phyloP scores from a whole-genome alignment of 768 basidiomycete species.

The Psilocybe tampanensis region DNA sequence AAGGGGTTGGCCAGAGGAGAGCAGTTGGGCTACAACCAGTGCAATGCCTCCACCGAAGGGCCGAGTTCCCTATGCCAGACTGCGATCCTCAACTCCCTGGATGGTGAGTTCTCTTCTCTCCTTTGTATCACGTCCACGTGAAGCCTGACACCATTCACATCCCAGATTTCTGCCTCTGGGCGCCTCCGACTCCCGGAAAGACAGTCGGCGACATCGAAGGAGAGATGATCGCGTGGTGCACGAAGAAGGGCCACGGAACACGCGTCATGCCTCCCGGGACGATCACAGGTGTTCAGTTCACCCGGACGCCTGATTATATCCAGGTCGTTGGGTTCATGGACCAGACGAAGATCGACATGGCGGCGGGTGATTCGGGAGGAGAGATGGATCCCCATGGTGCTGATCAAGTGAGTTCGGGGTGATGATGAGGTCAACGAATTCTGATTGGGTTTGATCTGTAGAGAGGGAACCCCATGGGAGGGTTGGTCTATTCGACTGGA shows the following conservation, averaged over 20 bases:
- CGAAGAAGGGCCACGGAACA: constrained; percentile 67
- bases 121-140: not conserved
- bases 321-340: constrained; percentile 69
- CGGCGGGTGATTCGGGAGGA: constrained; percentile 62
- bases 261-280: constrained; percentile 70
- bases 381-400: constrained; percentile 82
- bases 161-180: constrained; percentile 76
- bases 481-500: constrained; percentile 62
- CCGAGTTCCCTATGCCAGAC: constrained; percentile 66
- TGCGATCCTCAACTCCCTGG: constrained; percentile 53
- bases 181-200: constrained; percentile 49
- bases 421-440: not conserved
- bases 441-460: constrained; percentile 20
- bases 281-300: constrained; percentile 66
- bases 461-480: constrained; percentile 82
- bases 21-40: constrained; percentile 67
- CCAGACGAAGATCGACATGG: constrained; percentile 62
- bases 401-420: constrained; percentile 38
- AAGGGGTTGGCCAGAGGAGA: constrained; percentile 33
- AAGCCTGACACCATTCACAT: not conserved
- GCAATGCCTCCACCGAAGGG: constrained; percentile 67
- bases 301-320: constrained; percentile 61
- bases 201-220: constrained; percentile 71
- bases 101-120: constrained; percentile 30
- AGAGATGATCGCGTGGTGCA: constrained; percentile 79